Conservation (phyloP, 331 rosid genomes). For the Rosa hybrid region DNA sequence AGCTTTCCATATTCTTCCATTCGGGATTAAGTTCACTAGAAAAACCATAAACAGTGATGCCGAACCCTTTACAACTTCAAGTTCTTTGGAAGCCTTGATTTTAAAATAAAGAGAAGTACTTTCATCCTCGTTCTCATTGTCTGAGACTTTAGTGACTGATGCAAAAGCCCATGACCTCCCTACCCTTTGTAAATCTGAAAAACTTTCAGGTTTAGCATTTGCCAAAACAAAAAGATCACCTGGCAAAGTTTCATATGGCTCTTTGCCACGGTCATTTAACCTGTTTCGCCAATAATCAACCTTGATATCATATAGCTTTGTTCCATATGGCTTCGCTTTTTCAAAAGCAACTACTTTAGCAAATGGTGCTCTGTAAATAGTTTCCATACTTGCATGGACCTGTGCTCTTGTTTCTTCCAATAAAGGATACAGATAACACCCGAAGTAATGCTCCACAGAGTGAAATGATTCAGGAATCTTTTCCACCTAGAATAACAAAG, state of each 20-base stretch:
- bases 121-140: background rate
- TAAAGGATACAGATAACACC: background rate
- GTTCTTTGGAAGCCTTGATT: background rate
- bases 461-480: conserved; percentile 5
- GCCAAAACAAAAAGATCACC: conserved; percentile 14
- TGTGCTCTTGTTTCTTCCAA: conserved; percentile 15
- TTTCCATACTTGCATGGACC: background rate
- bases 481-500: background rate
- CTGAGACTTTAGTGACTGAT: background rate
- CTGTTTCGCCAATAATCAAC: conserved; percentile 6
- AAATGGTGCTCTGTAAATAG: background rate
- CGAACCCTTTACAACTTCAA: background rate
- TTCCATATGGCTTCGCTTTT: background rate
- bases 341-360: background rate
- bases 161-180: conserved; percentile 17
- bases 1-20: conserved; percentile 22
- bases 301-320: background rate
- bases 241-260: conserved; percentile 8
- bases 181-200: background rate
- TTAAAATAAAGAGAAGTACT: background rate
- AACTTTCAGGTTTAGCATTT: conserved; percentile 1
- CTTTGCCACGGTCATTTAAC: background rate
- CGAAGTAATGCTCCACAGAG: conserved; percentile 1
- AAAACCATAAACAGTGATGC: background rate
- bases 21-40: conserved; percentile 6